These are phyloP conservation scores for Ascochyta rabiei DNA, from an alignment of 2,329 filamentous ascomycete species.

Conservation along the genomic window DNA sequence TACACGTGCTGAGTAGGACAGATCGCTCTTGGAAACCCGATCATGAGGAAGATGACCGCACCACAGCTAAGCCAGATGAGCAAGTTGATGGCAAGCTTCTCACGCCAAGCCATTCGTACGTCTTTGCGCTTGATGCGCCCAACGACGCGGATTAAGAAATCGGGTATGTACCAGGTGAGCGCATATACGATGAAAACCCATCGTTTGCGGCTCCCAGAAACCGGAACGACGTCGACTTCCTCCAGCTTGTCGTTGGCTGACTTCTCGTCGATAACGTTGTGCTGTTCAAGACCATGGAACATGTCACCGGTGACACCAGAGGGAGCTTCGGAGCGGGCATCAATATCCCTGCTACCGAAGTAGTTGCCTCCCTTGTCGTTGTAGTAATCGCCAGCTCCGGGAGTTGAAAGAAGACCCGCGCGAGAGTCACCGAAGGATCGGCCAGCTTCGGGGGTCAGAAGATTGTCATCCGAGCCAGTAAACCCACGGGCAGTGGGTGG, in stretches of 20 bases:
- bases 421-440: conserved; percentile 64
- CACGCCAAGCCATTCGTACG: conserved; percentile 89
- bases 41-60: conserved; percentile 83
- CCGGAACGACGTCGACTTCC: conserved; percentile 83
- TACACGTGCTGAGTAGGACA: conserved; percentile 92
- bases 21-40: conserved; percentile 84
- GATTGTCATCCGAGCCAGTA: conserved; percentile 54
- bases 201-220: conserved; percentile 81
- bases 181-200: conserved; percentile 86
- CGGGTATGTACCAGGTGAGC: conserved; percentile 86
- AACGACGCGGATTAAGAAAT: conserved; percentile 76
- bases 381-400: conserved; percentile 66
- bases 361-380: conserved; percentile 83
- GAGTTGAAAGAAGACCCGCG: conserved; percentile 60
- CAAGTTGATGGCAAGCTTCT: conserved; percentile 97
- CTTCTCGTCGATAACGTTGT: conserved; percentile 93
- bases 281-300: conserved; percentile 96
- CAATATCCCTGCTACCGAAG: conserved; percentile 79
- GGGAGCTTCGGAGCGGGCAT: conserved; percentile 88
- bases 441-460: conserved; percentile 61
- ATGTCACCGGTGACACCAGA: conserved; percentile 94
- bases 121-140: conserved; percentile 92
- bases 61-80: conserved; percentile 90
- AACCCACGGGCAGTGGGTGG: conserved; percentile 55
- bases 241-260: conserved; percentile 88